Evolutionary conservation across 2,329 filamentous ascomycete species (phyloP), one percentile per base, ranked within the genome.

Genomic region (Fusarium sp.): DNA sequence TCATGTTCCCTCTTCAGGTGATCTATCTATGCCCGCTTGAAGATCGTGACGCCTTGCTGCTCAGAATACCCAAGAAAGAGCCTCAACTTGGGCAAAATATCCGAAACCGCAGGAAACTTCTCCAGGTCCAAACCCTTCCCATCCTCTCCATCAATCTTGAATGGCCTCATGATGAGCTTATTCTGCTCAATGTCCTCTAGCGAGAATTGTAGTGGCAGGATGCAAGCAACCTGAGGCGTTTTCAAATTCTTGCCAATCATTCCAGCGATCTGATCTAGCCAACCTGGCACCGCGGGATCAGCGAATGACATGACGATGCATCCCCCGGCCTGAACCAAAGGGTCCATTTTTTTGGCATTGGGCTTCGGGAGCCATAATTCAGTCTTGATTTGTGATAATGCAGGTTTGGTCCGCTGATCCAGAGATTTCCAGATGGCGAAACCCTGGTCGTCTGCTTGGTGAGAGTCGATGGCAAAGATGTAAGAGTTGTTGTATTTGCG

Each of bases 221-320:
- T 65, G 14, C 59, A 70, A 6, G 66, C 26, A 13, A 70, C 67
- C 17, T 59, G 66, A 0, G 67, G 67, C 5, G 41, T 41, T 10
- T n/a, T 32, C 8, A 63, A 24, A 6, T 15, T 17, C 14, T 38
- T 39, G 12, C 50, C 54, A 20, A 55, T 65, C 6, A 44, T 39
- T 8, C 45, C 41, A 2, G 45, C 53, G 3, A 59, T 17, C 6
- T 54, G 32, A 1, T 35, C 28, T 14, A 70, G 11, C 67, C 67
- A 70, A 14, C 20, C 3, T 6, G 59, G 66, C 2, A 65, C 53
- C 0, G 41, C 44, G 1, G 67, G 67, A 6, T 70, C 67, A 2
- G 45, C 45, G 1, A 70, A 66, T 1, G 66, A 54, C 59, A 70
- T 42, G n/a, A 70, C 38, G 0, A 70, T 50, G 14, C 67, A 70